Percentiles rank a stretch among this genome's conserved stretches.
phyloP scores from a whole-genome alignment of 306 rosid species.

The Dalbergia cultrata region DNA sequence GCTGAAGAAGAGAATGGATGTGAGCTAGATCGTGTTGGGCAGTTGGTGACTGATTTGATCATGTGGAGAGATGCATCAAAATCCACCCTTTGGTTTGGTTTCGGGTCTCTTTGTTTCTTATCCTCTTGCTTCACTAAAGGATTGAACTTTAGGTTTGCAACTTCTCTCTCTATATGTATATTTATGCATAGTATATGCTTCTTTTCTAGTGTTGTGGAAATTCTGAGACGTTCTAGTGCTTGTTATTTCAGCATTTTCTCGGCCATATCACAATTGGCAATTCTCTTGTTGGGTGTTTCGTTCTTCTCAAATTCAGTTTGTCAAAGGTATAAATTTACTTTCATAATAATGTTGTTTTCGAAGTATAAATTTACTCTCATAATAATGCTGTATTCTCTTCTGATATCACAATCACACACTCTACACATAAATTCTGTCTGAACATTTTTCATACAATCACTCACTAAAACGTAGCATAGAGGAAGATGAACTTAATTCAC shows the following conservation, averaged over 20 bases:
- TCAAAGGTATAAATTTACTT: conserved; percentile 63
- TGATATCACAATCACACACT: too few species aligned
- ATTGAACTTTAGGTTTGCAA: conserved; percentile 65
- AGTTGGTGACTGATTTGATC: conserved; percentile 63
- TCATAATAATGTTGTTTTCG: not conserved
- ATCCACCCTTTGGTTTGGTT: conserved; percentile 88
- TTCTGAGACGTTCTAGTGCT: conserved; percentile 23
- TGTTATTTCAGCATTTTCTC: conserved; percentile 72
- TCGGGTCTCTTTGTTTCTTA: conserved; percentile 76
- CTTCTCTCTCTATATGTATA: conserved; percentile 3
- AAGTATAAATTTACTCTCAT: conserved; percentile 52
- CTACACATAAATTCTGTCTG: too few species aligned
- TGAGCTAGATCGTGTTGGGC: conserved; percentile 66
- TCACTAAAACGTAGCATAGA: too few species aligned
- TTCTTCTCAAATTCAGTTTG: conserved; percentile 77
- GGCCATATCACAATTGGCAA: conserved; percentile 68
- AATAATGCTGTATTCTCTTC: not conserved
- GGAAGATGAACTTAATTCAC: too few species aligned
- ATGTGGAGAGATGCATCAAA: conserved; percentile 88
- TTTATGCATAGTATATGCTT: too few species aligned
- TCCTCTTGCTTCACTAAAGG: conserved; percentile 84
- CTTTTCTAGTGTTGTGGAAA: not conserved
- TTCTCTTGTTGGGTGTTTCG: conserved; percentile 69
- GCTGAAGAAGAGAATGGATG: conserved; percentile 59
- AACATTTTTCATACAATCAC: too few species aligned